These are phyloP conservation scores for Termitomyces sp. DNA, from an alignment of 768 basidiomycete genomes.

Conservation along the genomic window DNA sequence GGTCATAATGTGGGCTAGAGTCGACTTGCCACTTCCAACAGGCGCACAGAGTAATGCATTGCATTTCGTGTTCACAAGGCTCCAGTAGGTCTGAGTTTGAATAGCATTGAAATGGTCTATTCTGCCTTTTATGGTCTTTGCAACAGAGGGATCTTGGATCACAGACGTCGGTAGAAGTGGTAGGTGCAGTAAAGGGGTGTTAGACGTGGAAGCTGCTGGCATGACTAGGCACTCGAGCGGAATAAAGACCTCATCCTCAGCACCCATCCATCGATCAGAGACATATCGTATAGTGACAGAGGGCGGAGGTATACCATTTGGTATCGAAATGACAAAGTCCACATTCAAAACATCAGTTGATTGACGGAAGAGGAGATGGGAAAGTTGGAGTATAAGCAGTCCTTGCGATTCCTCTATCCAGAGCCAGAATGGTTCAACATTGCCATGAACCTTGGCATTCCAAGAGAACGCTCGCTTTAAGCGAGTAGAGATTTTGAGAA, in stretches of 20 bases:
- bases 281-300: constrained; percentile 71
- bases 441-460: constrained; percentile 70
- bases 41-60: constrained; percentile 79
- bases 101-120: constrained; percentile 70
- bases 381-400: constrained; percentile 76
- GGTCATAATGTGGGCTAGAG: constrained; percentile 58
- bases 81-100: constrained; percentile 90
- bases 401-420: constrained; percentile 90
- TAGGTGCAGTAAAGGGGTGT: constrained; percentile 61
- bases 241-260: constrained; percentile 68
- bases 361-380: constrained; percentile 66
- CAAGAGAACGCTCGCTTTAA: constrained; percentile 72
- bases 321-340: constrained; percentile 79
- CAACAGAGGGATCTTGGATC: constrained; percentile 40
- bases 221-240: constrained; percentile 67
- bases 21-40: constrained; percentile 75
- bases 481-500: constrained; percentile 68
- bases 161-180: constrained; percentile 59
- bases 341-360: constrained; percentile 52
- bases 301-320: constrained; percentile 49
- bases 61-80: constrained; percentile 54
- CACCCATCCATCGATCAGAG: constrained; percentile 92
- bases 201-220: constrained; percentile 54
- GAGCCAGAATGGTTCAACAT: constrained; percentile 85
- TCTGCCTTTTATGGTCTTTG: constrained; percentile 37